A percentile compares a stretch with the other conserved stretches of the same genome.
These are phyloP conservation scores for Pythium dissotocum DNA, from an alignment of 352 stramenopile species.

Conservation along the genomic window DNA sequence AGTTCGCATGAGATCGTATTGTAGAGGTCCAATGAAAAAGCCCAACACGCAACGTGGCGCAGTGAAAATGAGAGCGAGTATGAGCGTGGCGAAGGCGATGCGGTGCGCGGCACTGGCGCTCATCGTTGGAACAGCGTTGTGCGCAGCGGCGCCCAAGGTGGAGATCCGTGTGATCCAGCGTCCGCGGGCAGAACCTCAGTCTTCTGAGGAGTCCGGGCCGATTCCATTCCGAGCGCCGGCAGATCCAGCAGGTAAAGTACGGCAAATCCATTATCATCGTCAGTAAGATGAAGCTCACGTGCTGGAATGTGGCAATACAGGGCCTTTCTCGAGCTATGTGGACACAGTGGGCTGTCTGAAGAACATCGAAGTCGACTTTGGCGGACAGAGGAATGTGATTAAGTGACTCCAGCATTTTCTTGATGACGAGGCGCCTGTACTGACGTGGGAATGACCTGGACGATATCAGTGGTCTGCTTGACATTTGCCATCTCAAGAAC, in stretches of 20 bases:
- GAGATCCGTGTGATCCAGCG: conserved; percentile 62
- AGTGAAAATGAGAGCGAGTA: background rate
- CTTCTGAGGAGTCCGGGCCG: conserved; percentile 27
- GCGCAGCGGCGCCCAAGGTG: conserved; percentile 48
- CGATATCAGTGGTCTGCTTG: conserved; percentile 46
- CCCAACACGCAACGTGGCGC: conserved; percentile 9
- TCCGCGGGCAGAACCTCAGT: conserved; percentile 16
- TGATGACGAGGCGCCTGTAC: background rate
- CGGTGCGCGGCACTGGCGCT: conserved; percentile 25
- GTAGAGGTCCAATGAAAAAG: background rate
- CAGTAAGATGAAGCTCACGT: background rate
- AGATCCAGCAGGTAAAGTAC: conserved; percentile 30
- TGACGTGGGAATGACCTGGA: background rate
- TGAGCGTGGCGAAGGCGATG: conserved; percentile 7
- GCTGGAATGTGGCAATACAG: conserved; percentile 13
- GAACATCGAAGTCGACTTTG: conserved; percentile 42
- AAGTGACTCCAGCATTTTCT: background rate
- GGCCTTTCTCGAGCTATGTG: conserved; percentile 39
- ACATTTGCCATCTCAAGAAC: conserved; percentile 65
- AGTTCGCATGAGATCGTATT: background rate
- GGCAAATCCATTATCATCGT: background rate
- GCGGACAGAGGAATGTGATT: conserved; percentile 40
- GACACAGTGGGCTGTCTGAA: conserved; percentile 44
- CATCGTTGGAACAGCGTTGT: conserved; percentile 23
- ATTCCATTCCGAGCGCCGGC: conserved; percentile 54